Conservation (phyloP, 2,329 filamentous ascomycete species). For the Cylindrodendrum hubeiense region DNA sequence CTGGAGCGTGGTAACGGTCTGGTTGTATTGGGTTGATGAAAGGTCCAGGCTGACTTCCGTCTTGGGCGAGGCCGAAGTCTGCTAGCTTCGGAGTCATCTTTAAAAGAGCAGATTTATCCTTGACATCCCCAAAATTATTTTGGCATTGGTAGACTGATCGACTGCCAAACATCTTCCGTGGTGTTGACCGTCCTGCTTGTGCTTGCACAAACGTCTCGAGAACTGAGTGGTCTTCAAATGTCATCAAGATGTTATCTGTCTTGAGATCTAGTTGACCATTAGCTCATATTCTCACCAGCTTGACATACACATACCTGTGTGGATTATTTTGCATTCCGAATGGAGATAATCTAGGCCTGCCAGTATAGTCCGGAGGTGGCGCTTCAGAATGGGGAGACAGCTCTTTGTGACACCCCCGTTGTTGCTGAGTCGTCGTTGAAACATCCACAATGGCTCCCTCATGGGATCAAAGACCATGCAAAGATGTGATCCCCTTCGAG, state of each 20-base stretch:
- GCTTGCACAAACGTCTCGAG: constrained; percentile 33
- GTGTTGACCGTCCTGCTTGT: constrained; percentile 24
- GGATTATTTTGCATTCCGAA: constrained; percentile 56
- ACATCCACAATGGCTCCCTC: constrained; percentile 54
- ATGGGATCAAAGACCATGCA: constrained; percentile 54
- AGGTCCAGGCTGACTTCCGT: constrained; percentile 9
- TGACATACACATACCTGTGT: constrained; percentile 51
- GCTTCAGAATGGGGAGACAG: constrained; percentile 48
- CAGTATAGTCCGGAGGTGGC: constrained; percentile 49
- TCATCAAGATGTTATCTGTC: constrained; percentile 40
- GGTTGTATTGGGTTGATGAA: constrained; percentile 35
- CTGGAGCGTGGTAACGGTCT: constrained; percentile 31
- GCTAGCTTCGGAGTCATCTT: constrained; percentile 32
- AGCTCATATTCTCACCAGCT: not conserved
- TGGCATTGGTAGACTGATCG: constrained; percentile 33
- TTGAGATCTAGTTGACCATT: constrained; percentile 35
- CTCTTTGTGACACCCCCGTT: constrained; percentile 30
- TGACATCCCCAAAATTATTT: constrained; percentile 32
- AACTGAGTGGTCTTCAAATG: constrained; percentile 36
- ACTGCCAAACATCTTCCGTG: constrained; percentile 24
- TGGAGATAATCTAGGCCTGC: constrained; percentile 57
- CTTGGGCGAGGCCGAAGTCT: constrained; percentile 35
- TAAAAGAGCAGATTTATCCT: constrained; percentile 6
- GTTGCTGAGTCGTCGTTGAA: constrained; percentile 51
- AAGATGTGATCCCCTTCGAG: constrained; percentile 46